phyloP scores from a whole-genome alignment of 768 basidiomycete species.

The Porpolomopsis calyptriformis region DNA sequence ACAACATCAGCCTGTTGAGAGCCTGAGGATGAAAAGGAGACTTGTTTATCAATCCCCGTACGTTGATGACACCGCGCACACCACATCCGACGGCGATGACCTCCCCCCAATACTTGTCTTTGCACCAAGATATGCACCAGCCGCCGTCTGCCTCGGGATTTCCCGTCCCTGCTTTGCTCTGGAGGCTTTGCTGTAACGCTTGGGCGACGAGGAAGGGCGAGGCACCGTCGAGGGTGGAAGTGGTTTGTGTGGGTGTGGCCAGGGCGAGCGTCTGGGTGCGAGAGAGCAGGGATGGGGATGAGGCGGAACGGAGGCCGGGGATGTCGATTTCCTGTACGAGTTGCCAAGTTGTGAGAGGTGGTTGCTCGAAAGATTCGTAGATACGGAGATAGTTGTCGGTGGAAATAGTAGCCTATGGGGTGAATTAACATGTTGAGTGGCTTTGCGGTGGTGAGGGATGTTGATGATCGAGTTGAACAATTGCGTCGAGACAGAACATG shows the following conservation, averaged over 20 bases:
- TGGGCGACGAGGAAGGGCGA: conserved; percentile 54
- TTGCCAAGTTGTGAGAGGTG: conserved; percentile 63
- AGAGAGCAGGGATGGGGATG: conserved; percentile 30
- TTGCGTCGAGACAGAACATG: too few species aligned
- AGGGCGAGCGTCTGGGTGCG: conserved; percentile 47
- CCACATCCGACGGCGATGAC: conserved; percentile 72
- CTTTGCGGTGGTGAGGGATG: too few species aligned
- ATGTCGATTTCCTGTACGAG: conserved; percentile 72
- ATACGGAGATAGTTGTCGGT: conserved; percentile 81
- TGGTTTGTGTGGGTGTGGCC: conserved; percentile 65
- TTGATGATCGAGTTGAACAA: too few species aligned
- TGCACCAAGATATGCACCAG: conserved; percentile 85
- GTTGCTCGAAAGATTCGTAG: conserved; percentile 82
- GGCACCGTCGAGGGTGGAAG: conserved; percentile 41
- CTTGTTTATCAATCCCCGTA: too few species aligned
- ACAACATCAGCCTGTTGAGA: too few species aligned
- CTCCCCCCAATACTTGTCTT: conserved; percentile 93
- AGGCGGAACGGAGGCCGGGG: conserved; percentile 37
- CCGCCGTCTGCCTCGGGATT: conserved; percentile 12
- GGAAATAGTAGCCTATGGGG: conserved; percentile 73
- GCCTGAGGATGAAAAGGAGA: conserved; percentile 1
- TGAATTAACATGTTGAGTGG: too few species aligned
- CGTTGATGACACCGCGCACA: conserved; percentile 65
- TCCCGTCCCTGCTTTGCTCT: conserved; percentile 9
- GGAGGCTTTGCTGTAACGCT: conserved; percentile 45